phyloP scores from a whole-genome alignment of 345 rosid species.

The Corymbia maculata region DNA sequence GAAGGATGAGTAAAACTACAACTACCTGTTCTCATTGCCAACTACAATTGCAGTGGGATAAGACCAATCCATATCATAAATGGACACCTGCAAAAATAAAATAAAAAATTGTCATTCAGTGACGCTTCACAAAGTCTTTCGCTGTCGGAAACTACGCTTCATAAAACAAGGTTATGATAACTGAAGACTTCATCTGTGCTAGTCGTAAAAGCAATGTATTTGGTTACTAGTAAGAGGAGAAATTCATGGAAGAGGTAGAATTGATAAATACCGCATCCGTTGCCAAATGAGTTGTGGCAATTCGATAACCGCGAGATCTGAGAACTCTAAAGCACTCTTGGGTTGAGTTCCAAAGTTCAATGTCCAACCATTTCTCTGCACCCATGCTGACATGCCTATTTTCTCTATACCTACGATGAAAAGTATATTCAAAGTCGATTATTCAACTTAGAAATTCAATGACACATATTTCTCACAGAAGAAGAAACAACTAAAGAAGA shows the following conservation, averaged over 20 bases:
- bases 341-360: slow-evolving; percentile 85
- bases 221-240: background rate
- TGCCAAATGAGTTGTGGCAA: slow-evolving; percentile 87
- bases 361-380: slow-evolving; percentile 99
- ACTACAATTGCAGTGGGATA: slow-evolving; percentile 88
- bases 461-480: background rate
- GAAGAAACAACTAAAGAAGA: background rate
- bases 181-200: background rate
- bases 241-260: background rate
- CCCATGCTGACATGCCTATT: slow-evolving; percentile 98
- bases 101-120: background rate
- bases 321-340: slow-evolving; percentile 58
- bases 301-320: slow-evolving; percentile 74
- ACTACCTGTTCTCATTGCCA: slow-evolving; percentile 79
- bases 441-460: background rate
- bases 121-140: background rate
- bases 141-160: background rate
- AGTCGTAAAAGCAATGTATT: background rate
- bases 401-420: slow-evolving; percentile 56
- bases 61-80: slow-evolving; percentile 96
- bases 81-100: slow-evolving; percentile 38
- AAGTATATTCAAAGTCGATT: background rate
- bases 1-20: background rate
- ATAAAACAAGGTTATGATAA: background rate
- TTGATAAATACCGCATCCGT: slow-evolving; percentile 57